Base-by-base conservation (phyloP, 164 flowering plant genomes). In the Macadamia tetraphylla region DNA sequence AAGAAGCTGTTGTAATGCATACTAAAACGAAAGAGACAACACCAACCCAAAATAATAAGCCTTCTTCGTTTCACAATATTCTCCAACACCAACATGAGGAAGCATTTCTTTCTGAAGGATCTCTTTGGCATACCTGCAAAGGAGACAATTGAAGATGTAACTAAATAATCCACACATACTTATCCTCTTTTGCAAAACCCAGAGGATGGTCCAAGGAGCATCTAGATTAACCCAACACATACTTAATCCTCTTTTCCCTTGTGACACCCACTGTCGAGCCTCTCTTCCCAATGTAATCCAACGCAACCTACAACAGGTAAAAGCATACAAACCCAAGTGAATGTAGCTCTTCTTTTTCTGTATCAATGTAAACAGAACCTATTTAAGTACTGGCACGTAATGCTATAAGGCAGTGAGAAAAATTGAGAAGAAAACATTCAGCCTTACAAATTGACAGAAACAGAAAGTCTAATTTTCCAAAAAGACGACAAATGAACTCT, bases 81-180 rank as follows among this genome's bases (percentile, higher is more conserved):
- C 99, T 52, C 90, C 97, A 69, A 82, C 82, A 29, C 98, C 99
- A 71, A 95, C 99, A 84, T 95, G 99, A 49, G 99, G 99, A 74
- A 95, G 93, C 99, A 95, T 95, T 82, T 92, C 98, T 67, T 86
- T 95, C 64, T 95, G 97, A 63, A 95, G 98, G 68, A 95, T 95
- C 70, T 95, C 99, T 63, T 80, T 88, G 3, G 99, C 98, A 86
- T 94, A 90, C 83, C 98, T 92, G 77, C 3, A 64, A 67, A 52
- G 6, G 23, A 66, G 31, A 0, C 49, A 58, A 44, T n/a, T 12
- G 29, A 18, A 8, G 58, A 8, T 40, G 29, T 0, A 60, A 9
- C 23, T 23, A 29, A 23, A 23, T 13, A 35, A 35, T 35, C 40
- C 40, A 35, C 5, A 35, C 40, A 23, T 35, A 35, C 23, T 23